Evolutionary conservation across 2,329 filamentous ascomycete species (phyloP).

Genomic region (Pestalotiopsis sp.): DNA sequence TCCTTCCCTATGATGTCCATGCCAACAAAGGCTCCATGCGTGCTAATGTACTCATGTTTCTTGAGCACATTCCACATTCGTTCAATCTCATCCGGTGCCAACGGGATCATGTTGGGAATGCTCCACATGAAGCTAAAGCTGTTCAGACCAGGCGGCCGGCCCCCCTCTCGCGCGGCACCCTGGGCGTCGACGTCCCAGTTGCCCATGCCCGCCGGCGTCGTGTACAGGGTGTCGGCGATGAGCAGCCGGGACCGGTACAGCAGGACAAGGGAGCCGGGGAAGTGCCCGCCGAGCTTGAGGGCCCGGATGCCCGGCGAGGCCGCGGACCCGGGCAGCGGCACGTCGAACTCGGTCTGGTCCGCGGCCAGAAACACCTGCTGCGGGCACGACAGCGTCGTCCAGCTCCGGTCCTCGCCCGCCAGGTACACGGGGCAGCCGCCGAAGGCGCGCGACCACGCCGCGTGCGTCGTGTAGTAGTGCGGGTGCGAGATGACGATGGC

Average conservation of each 20-base stretch:
- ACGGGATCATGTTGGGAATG: constrained; percentile 74
- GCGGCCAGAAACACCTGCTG: constrained; percentile 49
- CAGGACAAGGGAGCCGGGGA: constrained; percentile 72
- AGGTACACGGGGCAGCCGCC: constrained; percentile 68
- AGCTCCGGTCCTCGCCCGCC: constrained; percentile 64
- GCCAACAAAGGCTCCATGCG: constrained; percentile 68
- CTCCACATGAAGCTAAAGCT: constrained; percentile 77
- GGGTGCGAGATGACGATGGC: constrained; percentile 80
- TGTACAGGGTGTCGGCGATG: constrained; percentile 77
- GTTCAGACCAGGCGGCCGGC: constrained; percentile 46
- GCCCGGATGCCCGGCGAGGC: constrained; percentile 54
- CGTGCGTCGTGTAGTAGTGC: constrained; percentile 79
- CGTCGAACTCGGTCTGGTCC: constrained; percentile 37
- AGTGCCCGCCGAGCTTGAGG: constrained; percentile 78
- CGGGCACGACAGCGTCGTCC: constrained; percentile 56
- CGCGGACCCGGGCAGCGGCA: constrained; percentile 24
- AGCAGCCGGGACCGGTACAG: constrained; percentile 66
- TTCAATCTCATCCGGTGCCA: constrained; percentile 63
- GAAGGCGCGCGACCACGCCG: constrained; percentile 73
- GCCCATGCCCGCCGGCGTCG: constrained; percentile 61
- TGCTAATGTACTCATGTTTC: constrained; percentile 63
- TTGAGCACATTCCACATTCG: constrained; percentile 72
- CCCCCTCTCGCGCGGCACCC: constrained; percentile 31
- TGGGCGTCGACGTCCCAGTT: constrained; percentile 48
- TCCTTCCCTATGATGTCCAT: constrained; percentile 58